Evolutionary conservation across 1,284 basidiomycete species (phyloP).

Genomic region (Schizophyllum amplum): DNA sequence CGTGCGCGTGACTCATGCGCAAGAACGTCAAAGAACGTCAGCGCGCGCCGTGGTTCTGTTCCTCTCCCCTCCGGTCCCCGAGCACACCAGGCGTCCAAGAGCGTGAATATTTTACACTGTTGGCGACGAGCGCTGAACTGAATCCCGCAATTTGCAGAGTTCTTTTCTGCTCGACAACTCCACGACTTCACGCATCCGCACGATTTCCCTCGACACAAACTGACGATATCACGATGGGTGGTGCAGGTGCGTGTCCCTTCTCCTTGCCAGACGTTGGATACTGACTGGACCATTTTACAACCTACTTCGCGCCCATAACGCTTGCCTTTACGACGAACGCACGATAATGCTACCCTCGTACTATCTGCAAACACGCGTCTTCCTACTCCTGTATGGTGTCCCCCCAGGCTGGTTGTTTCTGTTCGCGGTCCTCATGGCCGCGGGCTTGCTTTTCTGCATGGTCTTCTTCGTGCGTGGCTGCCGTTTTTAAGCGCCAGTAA

Average conservation of each 20-base stretch:
- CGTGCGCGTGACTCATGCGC: neutral
- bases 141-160: neutral
- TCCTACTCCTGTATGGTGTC: neutral
- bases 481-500: slow-evolving; percentile 1
- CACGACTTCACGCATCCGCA: slow-evolving; percentile 1
- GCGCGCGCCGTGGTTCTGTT: neutral
- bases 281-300: too few relatives aligned
- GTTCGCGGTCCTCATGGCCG: slow-evolving; percentile 88
- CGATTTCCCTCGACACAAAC: neutral
- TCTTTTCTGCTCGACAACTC: neutral
- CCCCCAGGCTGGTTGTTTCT: slow-evolving; percentile 88
- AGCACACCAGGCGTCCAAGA: neutral
- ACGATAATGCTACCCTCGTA: slow-evolving; percentile 7
- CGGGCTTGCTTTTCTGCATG: slow-evolving; percentile 91
- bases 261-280: slow-evolving; percentile 5
- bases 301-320: neutral
- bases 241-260: slow-evolving; percentile 20
- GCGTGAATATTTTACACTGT: neutral
- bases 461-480: slow-evolving; percentile 86
- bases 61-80: neutral
- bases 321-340: slow-evolving; percentile 1
- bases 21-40: neutral
- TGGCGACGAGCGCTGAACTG: neutral
- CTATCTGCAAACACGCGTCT: slow-evolving; percentile 29
- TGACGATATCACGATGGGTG: slow-evolving; percentile 17